Conservation (phyloP, 2,329 filamentous ascomycete genomes). For the Paraconiothyrium sp. region DNA sequence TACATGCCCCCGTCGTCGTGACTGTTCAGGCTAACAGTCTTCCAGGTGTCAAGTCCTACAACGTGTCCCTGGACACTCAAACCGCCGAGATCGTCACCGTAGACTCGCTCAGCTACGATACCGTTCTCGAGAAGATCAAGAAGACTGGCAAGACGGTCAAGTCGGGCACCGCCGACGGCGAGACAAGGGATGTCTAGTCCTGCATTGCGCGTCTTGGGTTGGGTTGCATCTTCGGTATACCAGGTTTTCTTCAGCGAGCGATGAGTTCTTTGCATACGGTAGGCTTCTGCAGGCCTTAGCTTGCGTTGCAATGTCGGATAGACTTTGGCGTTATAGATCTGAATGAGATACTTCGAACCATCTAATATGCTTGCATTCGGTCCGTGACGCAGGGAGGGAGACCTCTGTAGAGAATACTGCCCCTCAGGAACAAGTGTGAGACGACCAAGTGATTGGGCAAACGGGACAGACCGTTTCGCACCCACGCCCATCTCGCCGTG, state of each 20-base stretch:
- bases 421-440: not conserved
- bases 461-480: not conserved
- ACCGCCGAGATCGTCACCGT: constrained; percentile 80
- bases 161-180: constrained; percentile 75
- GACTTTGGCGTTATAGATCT: constrained; percentile 13
- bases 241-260: constrained; percentile 29
- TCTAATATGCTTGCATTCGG: not conserved
- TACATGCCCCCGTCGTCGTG: constrained; percentile 23
- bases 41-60: constrained; percentile 83
- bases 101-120: constrained; percentile 76
- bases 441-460: not conserved
- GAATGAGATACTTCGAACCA: constrained; percentile 1
- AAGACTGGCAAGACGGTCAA: constrained; percentile 96
- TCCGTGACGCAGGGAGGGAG: not conserved
- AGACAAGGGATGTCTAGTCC: constrained; percentile 39
- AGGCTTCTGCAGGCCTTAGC: not conserved
- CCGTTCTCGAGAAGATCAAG: constrained; percentile 85
- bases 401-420: not conserved
- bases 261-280: constrained; percentile 25
- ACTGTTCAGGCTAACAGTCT: constrained; percentile 22
- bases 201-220: not conserved
- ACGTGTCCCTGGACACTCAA: constrained; percentile 87
- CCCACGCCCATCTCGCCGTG: not conserved
- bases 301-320: not conserved
- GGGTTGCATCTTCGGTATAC: constrained; percentile 21